Evolutionary conservation across 768 basidiomycete species (phyloP).

Genomic region (Pulveroboletus sp.): DNA sequence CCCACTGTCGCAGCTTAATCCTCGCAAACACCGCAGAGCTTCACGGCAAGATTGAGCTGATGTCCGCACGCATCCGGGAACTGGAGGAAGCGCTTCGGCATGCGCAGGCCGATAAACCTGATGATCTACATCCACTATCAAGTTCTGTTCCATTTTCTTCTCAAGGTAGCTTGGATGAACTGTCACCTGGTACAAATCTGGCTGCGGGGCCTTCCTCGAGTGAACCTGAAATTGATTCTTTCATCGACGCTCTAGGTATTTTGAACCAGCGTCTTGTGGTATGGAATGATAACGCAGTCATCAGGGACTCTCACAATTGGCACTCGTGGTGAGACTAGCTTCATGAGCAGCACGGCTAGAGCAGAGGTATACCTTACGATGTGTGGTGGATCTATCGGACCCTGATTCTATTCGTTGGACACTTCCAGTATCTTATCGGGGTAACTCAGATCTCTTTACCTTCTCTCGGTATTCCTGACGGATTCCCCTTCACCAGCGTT

Average conservation of each 20-base stretch:
- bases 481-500: constrained; percentile 19
- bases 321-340: constrained; percentile 51
- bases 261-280: not conserved
- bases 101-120: constrained; percentile 47
- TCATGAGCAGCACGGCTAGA: constrained; percentile 64
- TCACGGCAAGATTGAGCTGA: constrained; percentile 58
- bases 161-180: constrained; percentile 22
- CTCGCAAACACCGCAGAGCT: constrained; percentile 71
- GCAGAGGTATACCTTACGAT: constrained; percentile 51
- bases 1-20: constrained; percentile 39
- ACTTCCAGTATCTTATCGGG: constrained; percentile 52
- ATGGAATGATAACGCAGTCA: not conserved
- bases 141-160: constrained; percentile 25
- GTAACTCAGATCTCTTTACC: constrained; percentile 29
- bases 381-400: not conserved
- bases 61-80: constrained; percentile 54
- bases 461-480: not conserved
- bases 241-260: constrained; percentile 51
- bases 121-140: constrained; percentile 47
- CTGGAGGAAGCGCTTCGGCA: constrained; percentile 57
- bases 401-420: not conserved
- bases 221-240: constrained; percentile 40
- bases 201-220: constrained; percentile 1
- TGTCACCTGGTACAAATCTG: constrained; percentile 10
- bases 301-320: constrained; percentile 59